A percentile compares a stretch with the other conserved stretches of the same genome.
Conservation (phyloP, 2,329 filamentous ascomycete species). For the Arachnomyces sp. region DNA sequence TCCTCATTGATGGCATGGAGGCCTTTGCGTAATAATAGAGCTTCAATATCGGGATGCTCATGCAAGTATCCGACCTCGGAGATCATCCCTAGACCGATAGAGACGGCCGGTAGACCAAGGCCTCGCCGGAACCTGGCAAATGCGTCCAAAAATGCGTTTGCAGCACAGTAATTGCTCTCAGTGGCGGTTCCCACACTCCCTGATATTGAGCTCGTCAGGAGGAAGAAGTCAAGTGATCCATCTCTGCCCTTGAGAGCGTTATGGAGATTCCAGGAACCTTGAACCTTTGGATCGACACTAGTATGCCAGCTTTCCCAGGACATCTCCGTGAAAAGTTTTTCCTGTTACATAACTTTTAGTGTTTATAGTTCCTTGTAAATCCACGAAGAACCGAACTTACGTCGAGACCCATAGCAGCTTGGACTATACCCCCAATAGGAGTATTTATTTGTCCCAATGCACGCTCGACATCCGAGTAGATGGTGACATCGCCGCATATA, state of each 20-base stretch:
- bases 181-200: conserved; percentile 4
- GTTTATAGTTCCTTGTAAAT: not conserved
- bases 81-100: conserved; percentile 30
- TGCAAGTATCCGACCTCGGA: conserved; percentile 32
- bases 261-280: conserved; percentile 10
- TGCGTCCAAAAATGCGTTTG: conserved; percentile 9
- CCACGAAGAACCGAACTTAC: conserved; percentile 5
- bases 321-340: conserved; percentile 10
- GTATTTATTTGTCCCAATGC: not conserved
- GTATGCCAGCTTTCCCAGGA: conserved; percentile 8
- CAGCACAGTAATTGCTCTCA: conserved; percentile 10
- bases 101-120: conserved; percentile 21
- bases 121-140: conserved; percentile 11
- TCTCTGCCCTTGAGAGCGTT: conserved; percentile 1
- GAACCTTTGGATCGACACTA: conserved; percentile 4
- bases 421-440: conserved; percentile 14
- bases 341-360: conserved; percentile 7
- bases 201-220: conserved; percentile 9
- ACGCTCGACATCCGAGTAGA: conserved; percentile 1
- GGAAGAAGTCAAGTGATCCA: conserved; percentile 16
- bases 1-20: conserved; percentile 28
- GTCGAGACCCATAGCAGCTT: conserved; percentile 15
- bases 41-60: conserved; percentile 31
- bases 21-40: conserved; percentile 27
- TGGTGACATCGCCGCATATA: conserved; percentile 10